Evolutionary conservation across 306 rosid species (phyloP).

Genomic region (Lablab purpureus): DNA sequence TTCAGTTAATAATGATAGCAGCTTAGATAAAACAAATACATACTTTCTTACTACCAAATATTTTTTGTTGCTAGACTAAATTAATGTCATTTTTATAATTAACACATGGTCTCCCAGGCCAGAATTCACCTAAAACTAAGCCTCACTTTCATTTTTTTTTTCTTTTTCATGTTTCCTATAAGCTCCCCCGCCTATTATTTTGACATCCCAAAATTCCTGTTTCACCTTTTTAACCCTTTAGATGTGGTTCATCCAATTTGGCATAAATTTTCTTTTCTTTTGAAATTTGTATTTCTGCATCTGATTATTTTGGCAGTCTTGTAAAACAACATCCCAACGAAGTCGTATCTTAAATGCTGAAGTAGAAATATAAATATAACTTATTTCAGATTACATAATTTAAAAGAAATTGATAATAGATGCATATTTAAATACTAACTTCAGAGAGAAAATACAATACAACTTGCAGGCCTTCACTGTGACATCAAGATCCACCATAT

Average conservation of each 20-base stretch:
- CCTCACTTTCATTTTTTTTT: neutral
- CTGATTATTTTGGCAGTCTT: neutral
- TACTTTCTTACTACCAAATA: neutral
- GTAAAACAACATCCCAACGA: neutral
- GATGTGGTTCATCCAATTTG: too few species aligned
- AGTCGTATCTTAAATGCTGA: neutral
- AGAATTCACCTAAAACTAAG: neutral
- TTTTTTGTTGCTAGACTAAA: neutral
- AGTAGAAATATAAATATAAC: neutral
- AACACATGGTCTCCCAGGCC: neutral
- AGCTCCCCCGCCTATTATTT: neutral
- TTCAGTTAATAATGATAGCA: neutral
- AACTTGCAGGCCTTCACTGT: neutral
- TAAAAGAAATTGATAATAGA: neutral
- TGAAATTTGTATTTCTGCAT: neutral
- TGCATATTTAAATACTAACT: neutral
- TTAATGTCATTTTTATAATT: neutral
- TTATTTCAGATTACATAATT: neutral
- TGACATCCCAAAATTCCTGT: neutral
- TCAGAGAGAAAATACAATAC: slow-evolving; percentile 6
- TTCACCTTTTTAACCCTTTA: neutral
- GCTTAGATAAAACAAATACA: neutral
- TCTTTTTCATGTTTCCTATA: neutral
- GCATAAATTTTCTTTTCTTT: neutral
- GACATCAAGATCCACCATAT: neutral